Base-by-base conservation (phyloP, 441 rosid genomes). In the Eruca vesicaria region DNA sequence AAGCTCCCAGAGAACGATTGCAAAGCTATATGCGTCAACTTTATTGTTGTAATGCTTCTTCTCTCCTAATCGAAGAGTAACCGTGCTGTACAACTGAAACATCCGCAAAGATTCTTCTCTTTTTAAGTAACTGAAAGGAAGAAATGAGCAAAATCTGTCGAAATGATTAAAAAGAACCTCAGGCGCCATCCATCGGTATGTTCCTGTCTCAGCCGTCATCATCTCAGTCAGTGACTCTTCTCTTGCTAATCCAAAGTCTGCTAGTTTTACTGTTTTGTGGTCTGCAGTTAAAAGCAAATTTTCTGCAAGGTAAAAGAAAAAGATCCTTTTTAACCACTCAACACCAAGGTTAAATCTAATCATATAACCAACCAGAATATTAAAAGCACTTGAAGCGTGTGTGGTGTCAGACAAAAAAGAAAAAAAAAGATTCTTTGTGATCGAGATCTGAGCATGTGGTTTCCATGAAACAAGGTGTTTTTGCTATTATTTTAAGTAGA, bases 171-270 rank as follows among this genome's bases (percentile, higher is more conserved):
- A 3, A 32, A 65, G 41, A 20, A 87, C 91, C 92, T 88, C 92
- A 1, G 92, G 90, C 10, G 91, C 89, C 91, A 87, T 87, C 91
- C 91, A 87, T 10, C 90, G 77, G 75, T 88, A 88, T 50, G 92
- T 88, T 75, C 92, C 92, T 0, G 92, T 88, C 80, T 88, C 92
- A 65, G 92, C 90, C 0, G 92, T 88, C 92, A 88, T 88, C 90
- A 88, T 88, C 78, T 88, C 92, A 11, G 92, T 88, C 20, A 88
- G 68, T 23, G 92, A 86, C 76, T 88, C 92, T 82, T 88, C 92
- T 81, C 92, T 84, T 21, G 92, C 92, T 71, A 88, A 81, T 59
- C 90, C 92, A 65, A 88, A 88, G 76, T 88, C 92, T 10, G 92
- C 90, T 35, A 88, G 85, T 78, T 88, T 88, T 18, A 86, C 81